A percentile compares a stretch with the other conserved stretches of the same genome.
Evolutionary conservation across 768 basidiomycete species (phyloP).

Genomic region (Mycena crocata): DNA sequence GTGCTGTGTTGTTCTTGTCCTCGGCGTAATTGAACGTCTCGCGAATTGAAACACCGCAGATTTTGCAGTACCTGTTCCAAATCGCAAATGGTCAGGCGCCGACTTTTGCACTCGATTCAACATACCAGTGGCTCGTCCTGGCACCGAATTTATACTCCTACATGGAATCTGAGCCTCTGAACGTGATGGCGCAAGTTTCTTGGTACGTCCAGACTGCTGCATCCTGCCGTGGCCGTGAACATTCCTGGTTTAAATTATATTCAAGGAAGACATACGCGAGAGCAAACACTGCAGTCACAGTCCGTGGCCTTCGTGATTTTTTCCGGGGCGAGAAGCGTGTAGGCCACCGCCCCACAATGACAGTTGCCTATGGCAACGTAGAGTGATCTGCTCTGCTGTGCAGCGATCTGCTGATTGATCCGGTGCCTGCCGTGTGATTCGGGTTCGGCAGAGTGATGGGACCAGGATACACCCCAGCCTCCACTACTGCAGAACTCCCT

Average conservation of each 20-base stretch:
- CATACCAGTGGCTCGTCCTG: too few species aligned
- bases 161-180: constrained; percentile 11
- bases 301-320: constrained; percentile 8
- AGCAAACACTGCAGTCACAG: constrained; percentile 29
- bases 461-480: too few species aligned
- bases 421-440: too few species aligned
- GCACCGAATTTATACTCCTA: constrained; percentile 22
- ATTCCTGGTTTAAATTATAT: background rate
- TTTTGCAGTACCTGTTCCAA: constrained; percentile 25
- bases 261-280: background rate
- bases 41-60: constrained; percentile 17
- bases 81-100: too few species aligned
- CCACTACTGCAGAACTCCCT: too few species aligned
- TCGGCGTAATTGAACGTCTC: background rate
- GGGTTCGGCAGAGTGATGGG: too few species aligned
- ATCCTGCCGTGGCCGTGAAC: constrained; percentile 7
- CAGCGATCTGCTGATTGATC: too few species aligned
- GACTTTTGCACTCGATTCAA: too few species aligned
- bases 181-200: background rate
- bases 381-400: too few species aligned
- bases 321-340: constrained; percentile 14
- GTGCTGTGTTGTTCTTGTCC: background rate
- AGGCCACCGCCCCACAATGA: constrained; percentile 26
- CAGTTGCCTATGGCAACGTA: too few species aligned
- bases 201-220: constrained; percentile 21